These are phyloP conservation scores for Chenopodium album DNA, from an alignment of 148 eudicot genomes.

Conservation along the genomic window DNA sequence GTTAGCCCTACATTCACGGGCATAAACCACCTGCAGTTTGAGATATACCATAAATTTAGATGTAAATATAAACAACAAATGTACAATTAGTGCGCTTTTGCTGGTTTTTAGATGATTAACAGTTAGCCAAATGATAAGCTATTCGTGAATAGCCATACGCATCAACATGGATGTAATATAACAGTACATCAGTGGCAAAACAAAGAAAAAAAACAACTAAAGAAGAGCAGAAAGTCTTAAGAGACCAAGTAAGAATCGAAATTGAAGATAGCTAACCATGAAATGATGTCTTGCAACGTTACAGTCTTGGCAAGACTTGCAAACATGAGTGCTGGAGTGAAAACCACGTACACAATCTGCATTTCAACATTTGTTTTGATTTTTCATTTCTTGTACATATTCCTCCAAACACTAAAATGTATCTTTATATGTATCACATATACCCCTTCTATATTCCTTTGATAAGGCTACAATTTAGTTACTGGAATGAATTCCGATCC, in stretches of 20 bases:
- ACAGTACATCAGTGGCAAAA: not conserved
- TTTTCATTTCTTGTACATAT: not conserved
- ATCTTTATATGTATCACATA: too few species aligned
- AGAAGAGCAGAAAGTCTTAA: not conserved
- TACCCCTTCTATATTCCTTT: too few species aligned
- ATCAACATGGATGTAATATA: not conserved
- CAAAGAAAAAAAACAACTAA: not conserved
- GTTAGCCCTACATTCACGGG: conserved; percentile 76
- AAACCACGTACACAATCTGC: conserved; percentile 84
- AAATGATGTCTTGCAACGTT: conserved; percentile 71
- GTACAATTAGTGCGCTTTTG: too few species aligned
- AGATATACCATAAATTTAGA: not conserved
- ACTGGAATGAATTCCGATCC: too few species aligned
- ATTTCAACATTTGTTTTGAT: conserved; percentile 13
- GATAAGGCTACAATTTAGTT: too few species aligned
- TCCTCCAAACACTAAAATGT: too few species aligned
- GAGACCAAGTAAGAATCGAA: not conserved
- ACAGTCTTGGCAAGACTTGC: conserved; percentile 82
- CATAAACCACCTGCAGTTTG: conserved; percentile 83
- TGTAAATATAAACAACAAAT: not conserved
- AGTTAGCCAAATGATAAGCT: not conserved
- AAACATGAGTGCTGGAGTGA: conserved; percentile 75
- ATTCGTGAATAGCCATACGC: too few species aligned
- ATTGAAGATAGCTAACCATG: conserved; percentile 49
- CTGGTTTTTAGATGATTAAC: not conserved